These are phyloP conservation scores for Adansonia gregorii DNA, from an alignment of 441 rosid genomes.

Conservation along the genomic window DNA sequence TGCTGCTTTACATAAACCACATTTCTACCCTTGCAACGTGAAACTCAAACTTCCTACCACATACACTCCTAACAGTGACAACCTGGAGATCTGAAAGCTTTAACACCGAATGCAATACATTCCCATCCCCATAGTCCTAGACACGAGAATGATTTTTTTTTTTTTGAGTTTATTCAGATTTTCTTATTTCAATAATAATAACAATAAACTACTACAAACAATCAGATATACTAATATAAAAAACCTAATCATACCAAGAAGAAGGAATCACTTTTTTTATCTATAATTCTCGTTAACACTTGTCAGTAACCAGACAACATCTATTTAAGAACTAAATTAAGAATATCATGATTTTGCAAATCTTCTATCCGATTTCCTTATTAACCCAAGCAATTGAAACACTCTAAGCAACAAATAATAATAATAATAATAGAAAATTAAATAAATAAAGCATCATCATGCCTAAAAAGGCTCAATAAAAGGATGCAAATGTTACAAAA, in stretches of 20 bases:
- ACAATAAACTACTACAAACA: too few relatives aligned
- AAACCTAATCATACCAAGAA: slow-evolving; percentile 12
- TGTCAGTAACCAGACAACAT: too few relatives aligned
- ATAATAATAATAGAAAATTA: too few relatives aligned
- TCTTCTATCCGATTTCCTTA: neutral
- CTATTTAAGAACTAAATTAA: neutral
- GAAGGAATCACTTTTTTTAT: neutral
- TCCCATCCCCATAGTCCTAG: slow-evolving; percentile 44
- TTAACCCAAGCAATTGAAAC: neutral
- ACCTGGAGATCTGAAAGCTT: slow-evolving; percentile 5
- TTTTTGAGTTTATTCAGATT: too few relatives aligned
- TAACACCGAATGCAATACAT: slow-evolving; percentile 59
- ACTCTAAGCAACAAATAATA: too few relatives aligned
- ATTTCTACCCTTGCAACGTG: slow-evolving; percentile 55
- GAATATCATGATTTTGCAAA: neutral
- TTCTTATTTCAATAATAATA: too few relatives aligned
- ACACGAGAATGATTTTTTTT: too few relatives aligned
- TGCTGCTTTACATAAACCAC: slow-evolving; percentile 74
- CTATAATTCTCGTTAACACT: too few relatives aligned
- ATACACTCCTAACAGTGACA: slow-evolving; percentile 53
- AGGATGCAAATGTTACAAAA: too few relatives aligned
- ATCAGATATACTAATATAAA: too few relatives aligned
- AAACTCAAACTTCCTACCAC: slow-evolving; percentile 65
- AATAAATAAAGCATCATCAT: too few relatives aligned
- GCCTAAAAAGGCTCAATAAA: too few relatives aligned